These are phyloP conservation scores for Monsonia emarginata DNA, from an alignment of 441 rosid genomes.

Conservation along the genomic window DNA sequence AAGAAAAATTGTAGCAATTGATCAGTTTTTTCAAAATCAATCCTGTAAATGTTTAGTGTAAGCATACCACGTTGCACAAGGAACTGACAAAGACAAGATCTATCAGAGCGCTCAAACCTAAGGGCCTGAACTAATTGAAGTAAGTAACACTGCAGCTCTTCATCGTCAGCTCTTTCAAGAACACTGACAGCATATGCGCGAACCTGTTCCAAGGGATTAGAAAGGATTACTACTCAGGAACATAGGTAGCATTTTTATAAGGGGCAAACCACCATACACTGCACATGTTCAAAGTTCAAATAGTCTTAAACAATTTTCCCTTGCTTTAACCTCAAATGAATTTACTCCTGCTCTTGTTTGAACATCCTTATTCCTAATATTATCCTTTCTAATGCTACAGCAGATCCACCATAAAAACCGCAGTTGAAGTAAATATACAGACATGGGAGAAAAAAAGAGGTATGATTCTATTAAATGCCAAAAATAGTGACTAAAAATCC, in stretches of 20 bases:
- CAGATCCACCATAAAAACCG: too few species aligned
- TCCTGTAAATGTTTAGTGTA: slow-evolving; percentile 5
- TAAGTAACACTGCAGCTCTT: slow-evolving; percentile 93
- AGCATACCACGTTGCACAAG: slow-evolving; percentile 84
- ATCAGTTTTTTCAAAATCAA: background rate
- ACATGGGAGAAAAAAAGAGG: background rate
- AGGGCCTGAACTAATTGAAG: slow-evolving; percentile 98
- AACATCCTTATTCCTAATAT: too few species aligned
- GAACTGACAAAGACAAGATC: slow-evolving; percentile 86
- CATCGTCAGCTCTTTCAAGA: slow-evolving; percentile 97
- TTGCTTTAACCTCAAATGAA: too few species aligned
- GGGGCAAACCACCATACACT: too few species aligned
- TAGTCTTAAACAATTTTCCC: too few species aligned
- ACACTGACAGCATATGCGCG: slow-evolving; percentile 98
- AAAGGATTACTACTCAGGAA: slow-evolving; percentile 8
- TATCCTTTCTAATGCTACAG: too few species aligned
- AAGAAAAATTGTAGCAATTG: background rate
- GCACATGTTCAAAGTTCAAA: too few species aligned
- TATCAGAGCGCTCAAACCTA: slow-evolving; percentile 89
- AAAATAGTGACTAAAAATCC: background rate
- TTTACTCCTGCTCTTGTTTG: too few species aligned
- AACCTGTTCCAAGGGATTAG: slow-evolving; percentile 46
- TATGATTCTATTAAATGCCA: background rate
- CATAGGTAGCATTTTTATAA: too few species aligned
- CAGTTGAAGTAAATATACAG: background rate